phyloP scores from a whole-genome alignment of 2,329 filamentous ascomycete genomes.

The Geoglossum cookeanum region DNA sequence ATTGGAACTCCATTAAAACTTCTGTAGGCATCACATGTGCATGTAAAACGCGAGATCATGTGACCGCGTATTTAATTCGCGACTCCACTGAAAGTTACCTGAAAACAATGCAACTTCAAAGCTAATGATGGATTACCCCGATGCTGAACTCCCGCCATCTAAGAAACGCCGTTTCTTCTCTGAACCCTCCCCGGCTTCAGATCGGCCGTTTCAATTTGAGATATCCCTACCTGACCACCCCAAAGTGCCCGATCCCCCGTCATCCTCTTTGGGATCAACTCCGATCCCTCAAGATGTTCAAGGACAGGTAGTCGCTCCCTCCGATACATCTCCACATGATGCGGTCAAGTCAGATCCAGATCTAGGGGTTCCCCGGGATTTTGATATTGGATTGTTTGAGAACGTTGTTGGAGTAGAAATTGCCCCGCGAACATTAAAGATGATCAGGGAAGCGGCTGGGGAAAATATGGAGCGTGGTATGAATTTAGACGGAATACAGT shows the following conservation, averaged over 20 bases:
- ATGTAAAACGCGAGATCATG: background rate
- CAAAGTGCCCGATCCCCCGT: slow-evolving; percentile 13
- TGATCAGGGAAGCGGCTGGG: slow-evolving; percentile 29
- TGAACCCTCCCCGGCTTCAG: slow-evolving; percentile 24
- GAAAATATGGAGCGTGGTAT: slow-evolving; percentile 33
- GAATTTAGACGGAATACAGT: slow-evolving; percentile 4
- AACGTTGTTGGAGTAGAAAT: slow-evolving; percentile 38
- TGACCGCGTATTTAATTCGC: background rate
- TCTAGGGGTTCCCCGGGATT: slow-evolving; percentile 17
- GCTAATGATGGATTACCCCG: slow-evolving; percentile 19
- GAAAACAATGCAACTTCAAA: background rate
- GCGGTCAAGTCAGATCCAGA: slow-evolving; percentile 1
- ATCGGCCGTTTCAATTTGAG: slow-evolving; percentile 14
- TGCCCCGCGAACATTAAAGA: slow-evolving; percentile 24
- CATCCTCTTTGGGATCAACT: slow-evolving; percentile 6
- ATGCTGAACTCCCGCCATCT: slow-evolving; percentile 31
- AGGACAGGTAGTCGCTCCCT: slow-evolving; percentile 4
- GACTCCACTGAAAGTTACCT: background rate
- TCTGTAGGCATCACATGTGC: too few relatives aligned
- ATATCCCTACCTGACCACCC: slow-evolving; percentile 17
- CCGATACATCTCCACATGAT: background rate
- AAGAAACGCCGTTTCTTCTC: slow-evolving; percentile 47
- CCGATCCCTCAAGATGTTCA: background rate
- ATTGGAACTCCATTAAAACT: too few relatives aligned
- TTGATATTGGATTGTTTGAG: slow-evolving; percentile 35